Base-by-base conservation (phyloP, 73 alveolate species). In the Loxodes magnus region DNA sequence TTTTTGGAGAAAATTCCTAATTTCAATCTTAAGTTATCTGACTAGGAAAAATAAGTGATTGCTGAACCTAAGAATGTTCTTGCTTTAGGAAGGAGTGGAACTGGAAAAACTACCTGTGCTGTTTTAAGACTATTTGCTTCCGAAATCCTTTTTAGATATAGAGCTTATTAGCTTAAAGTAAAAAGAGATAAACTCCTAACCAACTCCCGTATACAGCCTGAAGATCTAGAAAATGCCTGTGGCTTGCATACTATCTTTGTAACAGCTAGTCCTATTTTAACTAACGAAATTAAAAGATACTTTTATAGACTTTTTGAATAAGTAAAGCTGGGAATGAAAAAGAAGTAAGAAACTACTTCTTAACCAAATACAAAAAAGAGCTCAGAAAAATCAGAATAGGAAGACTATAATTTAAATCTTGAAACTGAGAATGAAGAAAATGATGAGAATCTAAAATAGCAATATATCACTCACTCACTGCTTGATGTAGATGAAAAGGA, bases 231-330 rank as follows among this genome's bases (percentile, higher is more conserved):
- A 29, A 61, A 56, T 22, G 15, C 55, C 9, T 49, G 74, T 22
- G 86, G 77, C 1, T 48, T 82, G 62, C 71, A 51, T 35, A 46
- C 75, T 23, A 87, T 70, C 4, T 80, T 85, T 50, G 79, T 76
- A 10, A 85, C 96, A 6, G 92, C 89, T 0, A 60, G 86, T 24
- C 96, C 96, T 3, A 88, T 85, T 21, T 74, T 85, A 19, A 82
- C 96, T 2, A 80, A 68, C 46, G 90, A 85, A 70, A 87, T 85
- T 10, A 80, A 59, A 62, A 62, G 82, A 43, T 85, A 62, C 62
- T 80, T 75, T 66, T 42, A 35, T 9, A 74, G 68, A 9, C 59
- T 77, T 28, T 64, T 60, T 20, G 62, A 30, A 4, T 67, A 77
- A 21, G 59, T 84, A 6, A 78, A 77, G 42, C 44, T 54, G 56